phyloP scores from a whole-genome alignment of 2,329 filamentous ascomycete species.

The Neopestalotiopsis sp. region DNA sequence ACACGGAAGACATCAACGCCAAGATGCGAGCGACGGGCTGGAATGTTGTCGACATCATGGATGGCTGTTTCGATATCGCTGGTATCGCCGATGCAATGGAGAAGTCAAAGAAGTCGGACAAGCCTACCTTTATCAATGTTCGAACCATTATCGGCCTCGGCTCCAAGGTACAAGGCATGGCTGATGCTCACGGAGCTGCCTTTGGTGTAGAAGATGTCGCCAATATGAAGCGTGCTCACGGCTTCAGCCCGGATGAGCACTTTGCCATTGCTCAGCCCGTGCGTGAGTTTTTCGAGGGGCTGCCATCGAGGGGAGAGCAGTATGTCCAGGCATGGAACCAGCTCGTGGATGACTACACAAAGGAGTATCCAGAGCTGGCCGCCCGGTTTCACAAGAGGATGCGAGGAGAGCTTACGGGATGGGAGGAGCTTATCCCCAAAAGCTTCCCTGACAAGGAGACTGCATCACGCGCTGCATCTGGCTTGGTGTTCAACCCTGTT shows the following conservation, averaged over 20 bases:
- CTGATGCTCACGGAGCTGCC: slow-evolving; percentile 62
- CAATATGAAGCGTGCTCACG: slow-evolving; percentile 57
- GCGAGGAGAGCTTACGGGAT: slow-evolving; percentile 52
- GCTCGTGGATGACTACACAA: slow-evolving; percentile 47
- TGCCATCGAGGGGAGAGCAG: slow-evolving; percentile 49
- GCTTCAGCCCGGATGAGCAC: slow-evolving; percentile 53
- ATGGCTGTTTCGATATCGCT: slow-evolving; percentile 54
- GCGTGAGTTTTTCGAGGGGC: slow-evolving; percentile 57
- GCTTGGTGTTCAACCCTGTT: slow-evolving; percentile 54
- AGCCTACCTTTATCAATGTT: slow-evolving; percentile 63
- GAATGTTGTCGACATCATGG: slow-evolving; percentile 56
- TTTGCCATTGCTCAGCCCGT: slow-evolving; percentile 53
- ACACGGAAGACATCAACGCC: slow-evolving; percentile 58
- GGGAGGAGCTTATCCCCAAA: slow-evolving; percentile 55
- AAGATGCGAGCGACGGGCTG: slow-evolving; percentile 61
- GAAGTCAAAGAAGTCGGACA: slow-evolving; percentile 45
- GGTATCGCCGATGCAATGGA: slow-evolving; percentile 51
- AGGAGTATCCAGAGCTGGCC: slow-evolving; percentile 30
- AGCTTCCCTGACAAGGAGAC: slow-evolving; percentile 55
- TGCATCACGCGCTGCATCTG: slow-evolving; percentile 52
- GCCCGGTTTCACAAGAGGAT: slow-evolving; percentile 53
- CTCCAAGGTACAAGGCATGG: slow-evolving; percentile 50
- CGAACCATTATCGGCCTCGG: slow-evolving; percentile 61
- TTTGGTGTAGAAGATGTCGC: slow-evolving; percentile 59
- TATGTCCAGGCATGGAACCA: slow-evolving; percentile 55